A percentile compares a stretch with the other conserved stretches of the same genome.
Conservation (phyloP, 148 eudicot genomes). For the Rhododendron williamsianum region DNA sequence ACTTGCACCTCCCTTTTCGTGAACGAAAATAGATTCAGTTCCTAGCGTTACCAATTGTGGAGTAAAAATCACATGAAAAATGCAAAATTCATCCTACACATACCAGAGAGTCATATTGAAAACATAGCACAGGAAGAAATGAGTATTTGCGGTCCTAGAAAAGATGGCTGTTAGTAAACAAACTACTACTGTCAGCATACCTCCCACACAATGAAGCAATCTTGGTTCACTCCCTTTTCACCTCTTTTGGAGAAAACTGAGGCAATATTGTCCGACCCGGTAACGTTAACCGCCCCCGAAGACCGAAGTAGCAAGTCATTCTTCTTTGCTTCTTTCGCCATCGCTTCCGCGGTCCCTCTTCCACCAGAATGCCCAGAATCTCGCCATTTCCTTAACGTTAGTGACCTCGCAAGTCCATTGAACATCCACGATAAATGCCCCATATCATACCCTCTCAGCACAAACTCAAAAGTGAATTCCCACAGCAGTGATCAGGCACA, state of each 20-base stretch:
- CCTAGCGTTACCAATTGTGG: neutral
- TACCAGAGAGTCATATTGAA: neutral
- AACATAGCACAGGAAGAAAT: neutral
- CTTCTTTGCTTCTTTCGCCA: slow-evolving; percentile 76
- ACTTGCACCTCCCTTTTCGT: neutral
- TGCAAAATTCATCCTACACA: neutral
- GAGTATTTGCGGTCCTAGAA: neutral
- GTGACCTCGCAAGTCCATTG: slow-evolving; percentile 69
- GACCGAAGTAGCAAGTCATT: slow-evolving; percentile 65
- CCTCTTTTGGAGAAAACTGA: slow-evolving; percentile 73
- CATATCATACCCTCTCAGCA: slow-evolving; percentile 39
- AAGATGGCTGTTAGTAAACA: neutral
- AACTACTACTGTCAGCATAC: slow-evolving; percentile 26
- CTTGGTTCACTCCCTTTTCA: slow-evolving; percentile 89
- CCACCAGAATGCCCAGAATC: slow-evolving; percentile 33
- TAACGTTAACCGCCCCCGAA: slow-evolving; percentile 55
- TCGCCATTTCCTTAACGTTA: slow-evolving; percentile 41
- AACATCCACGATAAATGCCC: slow-evolving; percentile 77
- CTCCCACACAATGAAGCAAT: slow-evolving; percentile 97
- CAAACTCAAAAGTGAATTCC: slow-evolving; percentile 8
- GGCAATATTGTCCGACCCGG: slow-evolving; percentile 69
- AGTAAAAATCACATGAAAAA: neutral
- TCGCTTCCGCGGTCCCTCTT: slow-evolving; percentile 54
- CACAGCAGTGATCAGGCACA: neutral
- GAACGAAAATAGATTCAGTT: neutral